Conservation (phyloP, 176 grass and related monocot genomes). For the Bothriochloa decipiens region DNA sequence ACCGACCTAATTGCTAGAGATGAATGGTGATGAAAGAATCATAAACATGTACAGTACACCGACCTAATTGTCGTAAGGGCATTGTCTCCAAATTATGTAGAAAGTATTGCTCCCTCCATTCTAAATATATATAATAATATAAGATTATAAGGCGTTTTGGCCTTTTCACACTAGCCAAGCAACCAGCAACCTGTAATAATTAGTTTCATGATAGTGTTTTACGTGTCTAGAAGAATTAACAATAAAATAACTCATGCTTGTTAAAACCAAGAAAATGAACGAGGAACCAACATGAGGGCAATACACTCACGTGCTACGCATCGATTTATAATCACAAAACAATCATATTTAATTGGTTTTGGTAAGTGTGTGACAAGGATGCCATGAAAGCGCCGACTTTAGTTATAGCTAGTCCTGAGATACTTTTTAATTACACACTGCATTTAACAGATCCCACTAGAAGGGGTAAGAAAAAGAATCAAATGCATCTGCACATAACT, state of each 20-base stretch:
- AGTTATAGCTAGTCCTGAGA: neutral
- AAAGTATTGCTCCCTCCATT: neutral
- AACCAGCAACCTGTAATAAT: neutral
- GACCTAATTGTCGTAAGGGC: neutral
- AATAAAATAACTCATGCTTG: neutral
- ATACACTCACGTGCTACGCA: neutral
- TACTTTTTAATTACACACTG: neutral
- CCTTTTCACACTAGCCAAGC: neutral
- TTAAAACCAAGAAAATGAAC: neutral
- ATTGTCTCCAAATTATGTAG: slow-evolving; percentile 18
- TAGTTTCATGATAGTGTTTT: no score
- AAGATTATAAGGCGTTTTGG: no score
- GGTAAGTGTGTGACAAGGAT: neutral
- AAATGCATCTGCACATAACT: neutral
- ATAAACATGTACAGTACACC: neutral
- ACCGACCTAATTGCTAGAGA: neutral
- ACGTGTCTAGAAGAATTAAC: neutral
- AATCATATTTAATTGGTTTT: neutral
- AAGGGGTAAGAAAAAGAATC: neutral
- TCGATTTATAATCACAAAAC: neutral
- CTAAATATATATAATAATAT: no score
- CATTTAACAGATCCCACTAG: neutral
- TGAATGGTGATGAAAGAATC: neutral
- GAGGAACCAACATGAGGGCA: neutral
- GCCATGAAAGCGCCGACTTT: neutral